phyloP scores from a whole-genome alignment of 805 yeast species.

The Brettanomyces bruxellensis region DNA sequence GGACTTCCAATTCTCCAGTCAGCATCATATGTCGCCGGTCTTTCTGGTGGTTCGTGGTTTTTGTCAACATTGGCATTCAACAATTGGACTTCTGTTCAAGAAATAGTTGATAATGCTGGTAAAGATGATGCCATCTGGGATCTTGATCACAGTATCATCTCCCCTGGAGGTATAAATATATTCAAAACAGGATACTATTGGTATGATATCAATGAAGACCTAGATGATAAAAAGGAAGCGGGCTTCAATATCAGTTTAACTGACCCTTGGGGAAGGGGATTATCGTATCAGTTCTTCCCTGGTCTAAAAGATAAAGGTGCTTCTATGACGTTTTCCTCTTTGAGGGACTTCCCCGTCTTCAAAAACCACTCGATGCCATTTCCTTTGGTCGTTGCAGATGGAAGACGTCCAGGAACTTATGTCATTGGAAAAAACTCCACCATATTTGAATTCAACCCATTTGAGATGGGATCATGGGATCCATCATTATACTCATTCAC shows the following conservation, averaged over 20 bases:
- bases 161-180: constrained; percentile 55
- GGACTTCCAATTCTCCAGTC: constrained; percentile 72
- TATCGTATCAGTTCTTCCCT: constrained; percentile 67
- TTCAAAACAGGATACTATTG: constrained; percentile 44
- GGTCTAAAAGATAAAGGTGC: constrained; percentile 53
- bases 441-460: constrained; percentile 53
- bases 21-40: constrained; percentile 62
- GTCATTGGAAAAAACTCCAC: constrained; percentile 62
- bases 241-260: constrained; percentile 63
- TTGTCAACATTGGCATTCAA: constrained; percentile 60
- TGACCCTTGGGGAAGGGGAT: constrained; percentile 73
- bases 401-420: constrained; percentile 52
- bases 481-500: constrained; percentile 58
- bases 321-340: constrained; percentile 47
- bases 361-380: constrained; percentile 58
- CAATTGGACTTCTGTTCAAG: constrained; percentile 65
- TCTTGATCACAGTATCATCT: constrained; percentile 47
- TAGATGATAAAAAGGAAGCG: constrained; percentile 45
- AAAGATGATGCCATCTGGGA: constrained; percentile 55
- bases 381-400: constrained; percentile 59
- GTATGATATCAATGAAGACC: constrained; percentile 42
- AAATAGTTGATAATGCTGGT: constrained; percentile 34
- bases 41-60: constrained; percentile 84
- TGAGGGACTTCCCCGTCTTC: constrained; percentile 55
- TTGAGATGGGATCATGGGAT: constrained; percentile 85